Percentiles rank a stretch among this genome's conserved stretches.
phyloP scores from a whole-genome alignment of 1,284 basidiomycete species.

The Rugiboletus extremiorientalis region DNA sequence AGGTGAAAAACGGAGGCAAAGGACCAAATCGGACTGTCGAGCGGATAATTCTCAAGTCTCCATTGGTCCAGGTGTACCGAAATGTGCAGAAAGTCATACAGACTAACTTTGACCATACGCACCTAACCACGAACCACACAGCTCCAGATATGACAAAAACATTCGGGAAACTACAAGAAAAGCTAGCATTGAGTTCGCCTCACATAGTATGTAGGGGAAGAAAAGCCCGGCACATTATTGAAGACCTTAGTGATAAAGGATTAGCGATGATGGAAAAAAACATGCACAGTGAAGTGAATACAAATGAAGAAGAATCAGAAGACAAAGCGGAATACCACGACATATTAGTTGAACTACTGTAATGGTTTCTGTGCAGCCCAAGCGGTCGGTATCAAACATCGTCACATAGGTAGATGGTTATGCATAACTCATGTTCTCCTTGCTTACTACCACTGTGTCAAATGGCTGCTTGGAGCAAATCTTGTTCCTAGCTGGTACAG shows the following conservation, averaged over 20 bases:
- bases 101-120: background rate
- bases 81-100: background rate
- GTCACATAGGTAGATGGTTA: too few relatives aligned
- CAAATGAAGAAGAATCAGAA: too few relatives aligned
- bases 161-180: background rate
- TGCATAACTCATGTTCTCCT: too few relatives aligned
- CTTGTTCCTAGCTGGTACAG: too few relatives aligned
- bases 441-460: too few relatives aligned
- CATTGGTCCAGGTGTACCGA: conserved; percentile 26
- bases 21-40: conserved; percentile 21
- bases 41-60: conserved; percentile 28
- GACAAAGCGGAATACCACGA: too few relatives aligned
- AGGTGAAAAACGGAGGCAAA: conserved; percentile 9
- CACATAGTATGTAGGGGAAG: background rate
- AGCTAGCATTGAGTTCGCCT: background rate
- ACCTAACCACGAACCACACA: background rate
- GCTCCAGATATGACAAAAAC: background rate
- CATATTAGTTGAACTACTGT: too few relatives aligned
- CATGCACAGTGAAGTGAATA: too few relatives aligned
- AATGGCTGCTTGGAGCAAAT: too few relatives aligned
- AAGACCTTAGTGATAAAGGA: background rate
- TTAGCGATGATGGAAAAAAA: conserved; percentile 2
- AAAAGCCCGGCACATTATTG: background rate
- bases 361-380: too few relatives aligned
- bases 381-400: too few relatives aligned